Evolutionary conservation across 495 filamentous ascomycete genomes (phyloP).

Genomic region (Talaromyces stipitatus): DNA sequence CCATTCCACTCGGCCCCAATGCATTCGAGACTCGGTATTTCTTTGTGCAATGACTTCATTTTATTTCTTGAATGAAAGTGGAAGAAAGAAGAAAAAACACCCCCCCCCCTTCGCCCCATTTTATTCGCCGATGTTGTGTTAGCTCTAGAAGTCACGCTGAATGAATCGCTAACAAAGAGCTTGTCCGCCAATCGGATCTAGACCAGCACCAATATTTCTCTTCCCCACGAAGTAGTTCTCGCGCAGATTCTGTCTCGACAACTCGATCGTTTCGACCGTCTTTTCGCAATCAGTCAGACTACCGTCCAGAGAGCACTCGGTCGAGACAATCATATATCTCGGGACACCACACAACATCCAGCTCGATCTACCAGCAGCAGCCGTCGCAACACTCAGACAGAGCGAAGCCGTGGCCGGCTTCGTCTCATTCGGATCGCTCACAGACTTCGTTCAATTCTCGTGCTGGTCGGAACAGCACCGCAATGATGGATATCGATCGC

Average conservation of each 20-base stretch:
- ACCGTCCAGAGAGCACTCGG: background rate
- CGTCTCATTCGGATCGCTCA: conserved; percentile 24
- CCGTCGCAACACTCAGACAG: background rate
- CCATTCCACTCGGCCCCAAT: background rate
- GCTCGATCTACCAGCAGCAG: background rate
- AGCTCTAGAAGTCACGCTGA: background rate
- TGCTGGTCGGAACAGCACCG: conserved; percentile 55
- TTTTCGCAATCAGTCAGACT: background rate
- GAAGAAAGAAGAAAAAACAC: no score
- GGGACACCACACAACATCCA: background rate
- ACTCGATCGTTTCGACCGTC: conserved; percentile 3
- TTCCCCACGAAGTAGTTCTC: background rate
- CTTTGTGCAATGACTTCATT: background rate
- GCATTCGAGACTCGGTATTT: background rate
- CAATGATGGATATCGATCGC: conserved; percentile 69
- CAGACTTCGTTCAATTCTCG: conserved; percentile 40
- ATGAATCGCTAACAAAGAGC: conserved; percentile 2
- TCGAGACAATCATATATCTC: conserved; percentile 5
- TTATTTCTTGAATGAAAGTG: background rate
- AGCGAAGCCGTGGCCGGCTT: background rate
- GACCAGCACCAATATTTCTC: background rate
- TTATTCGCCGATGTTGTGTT: background rate
- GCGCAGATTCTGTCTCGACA: conserved; percentile 3
- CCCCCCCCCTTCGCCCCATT: background rate
- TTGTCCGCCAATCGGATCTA: background rate